Percentiles rank a stretch among this genome's conserved stretches.
Conservation (phyloP, 495 filamentous ascomycete species). For the Letharia lupina region DNA sequence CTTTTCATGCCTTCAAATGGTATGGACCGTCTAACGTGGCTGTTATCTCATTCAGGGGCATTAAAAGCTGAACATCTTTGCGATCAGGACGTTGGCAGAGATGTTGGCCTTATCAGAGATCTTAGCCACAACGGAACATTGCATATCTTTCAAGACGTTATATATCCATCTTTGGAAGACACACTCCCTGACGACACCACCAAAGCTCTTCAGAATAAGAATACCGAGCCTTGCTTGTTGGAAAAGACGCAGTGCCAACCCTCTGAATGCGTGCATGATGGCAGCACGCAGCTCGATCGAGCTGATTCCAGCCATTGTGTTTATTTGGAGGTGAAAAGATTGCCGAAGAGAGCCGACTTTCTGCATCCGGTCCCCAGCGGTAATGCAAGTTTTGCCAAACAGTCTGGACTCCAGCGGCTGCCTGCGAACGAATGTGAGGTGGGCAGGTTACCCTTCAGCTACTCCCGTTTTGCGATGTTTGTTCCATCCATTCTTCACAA, state of each 20-base stretch:
- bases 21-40: conserved; percentile 12
- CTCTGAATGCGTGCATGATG: not conserved
- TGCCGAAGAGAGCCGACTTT: conserved; percentile 53
- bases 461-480: conserved; percentile 58
- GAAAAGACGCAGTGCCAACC: not conserved
- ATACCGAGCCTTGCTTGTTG: not conserved
- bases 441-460: conserved; percentile 50
- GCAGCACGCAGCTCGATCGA: not conserved
- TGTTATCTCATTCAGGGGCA: conserved; percentile 7
- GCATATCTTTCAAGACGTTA: conserved; percentile 26
- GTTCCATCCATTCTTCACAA: conserved; percentile 67
- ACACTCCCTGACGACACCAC: not conserved
- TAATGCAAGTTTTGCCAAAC: not conserved
- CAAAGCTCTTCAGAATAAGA: not conserved
- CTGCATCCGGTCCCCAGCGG: conserved; percentile 38
- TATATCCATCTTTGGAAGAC: conserved; percentile 16
- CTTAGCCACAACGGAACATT: conserved; percentile 19
- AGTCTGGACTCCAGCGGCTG: conserved; percentile 3
- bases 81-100: conserved; percentile 5
- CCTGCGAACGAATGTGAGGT: conserved; percentile 33
- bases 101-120: conserved; percentile 30
- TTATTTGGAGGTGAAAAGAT: conserved; percentile 41
- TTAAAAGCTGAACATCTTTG: conserved; percentile 5
- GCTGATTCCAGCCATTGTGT: conserved; percentile 29
- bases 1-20: conserved; percentile 28